phyloP scores from a whole-genome alignment of 2,329 filamentous ascomycete species.

The Neurospora crassa region DNA sequence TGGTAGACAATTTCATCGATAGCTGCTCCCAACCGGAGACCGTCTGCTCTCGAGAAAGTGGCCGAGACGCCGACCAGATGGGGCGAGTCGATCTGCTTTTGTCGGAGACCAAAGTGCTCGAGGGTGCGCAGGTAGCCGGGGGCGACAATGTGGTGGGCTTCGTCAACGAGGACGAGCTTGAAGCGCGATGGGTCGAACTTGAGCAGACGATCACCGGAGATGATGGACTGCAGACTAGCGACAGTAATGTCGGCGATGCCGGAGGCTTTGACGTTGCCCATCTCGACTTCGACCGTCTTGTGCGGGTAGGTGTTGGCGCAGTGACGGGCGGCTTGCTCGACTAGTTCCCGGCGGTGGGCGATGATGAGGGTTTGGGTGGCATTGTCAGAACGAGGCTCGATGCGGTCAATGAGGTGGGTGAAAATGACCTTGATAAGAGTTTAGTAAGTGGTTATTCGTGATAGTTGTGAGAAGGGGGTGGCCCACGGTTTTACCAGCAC shows the following conservation, averaged over 20 bases:
- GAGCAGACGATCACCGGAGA: constrained; percentile 61
- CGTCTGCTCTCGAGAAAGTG: constrained; percentile 69
- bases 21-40: constrained; percentile 67
- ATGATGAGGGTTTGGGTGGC: constrained; percentile 79
- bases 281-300: constrained; percentile 80
- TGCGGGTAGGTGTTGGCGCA: constrained; percentile 72
- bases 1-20: constrained; percentile 97
- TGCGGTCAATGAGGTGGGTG: constrained; percentile 80
- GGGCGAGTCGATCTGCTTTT: constrained; percentile 40
- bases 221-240: constrained; percentile 80
- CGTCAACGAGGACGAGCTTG: constrained; percentile 89
- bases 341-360: constrained; percentile 84
- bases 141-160: constrained; percentile 94
- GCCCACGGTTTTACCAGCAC: constrained; percentile 78
- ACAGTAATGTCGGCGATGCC: constrained; percentile 86
- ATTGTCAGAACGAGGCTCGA: constrained; percentile 44
- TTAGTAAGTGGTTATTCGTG: neutral
- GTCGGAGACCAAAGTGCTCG: constrained; percentile 62
- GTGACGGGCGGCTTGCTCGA: constrained; percentile 86
- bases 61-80: constrained; percentile 80
- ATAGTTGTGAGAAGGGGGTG: neutral
- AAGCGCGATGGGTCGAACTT: constrained; percentile 75
- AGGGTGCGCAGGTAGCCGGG: constrained; percentile 66
- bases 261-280: constrained; percentile 68
- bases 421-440: constrained; percentile 65